A percentile compares a stretch with the other conserved stretches of the same genome.
Evolutionary conservation across 1,284 basidiomycete species (phyloP).

Genomic region (Leccinum brunneo-olivaceum): DNA sequence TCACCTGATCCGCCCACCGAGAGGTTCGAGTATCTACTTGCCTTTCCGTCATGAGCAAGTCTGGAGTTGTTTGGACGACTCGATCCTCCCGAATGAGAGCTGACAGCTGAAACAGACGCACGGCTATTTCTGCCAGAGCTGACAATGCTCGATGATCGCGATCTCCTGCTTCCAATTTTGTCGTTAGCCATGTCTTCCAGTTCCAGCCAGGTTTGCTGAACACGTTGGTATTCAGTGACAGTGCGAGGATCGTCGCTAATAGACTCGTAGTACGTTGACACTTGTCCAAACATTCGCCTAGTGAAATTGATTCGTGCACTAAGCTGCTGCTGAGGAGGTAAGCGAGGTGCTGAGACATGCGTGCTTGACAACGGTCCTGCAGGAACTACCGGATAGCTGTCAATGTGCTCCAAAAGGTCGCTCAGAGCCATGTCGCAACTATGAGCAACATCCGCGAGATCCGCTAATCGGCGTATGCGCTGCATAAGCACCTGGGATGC

Average conservation of each 20-base stretch:
- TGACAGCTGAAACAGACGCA: conserved; percentile 34
- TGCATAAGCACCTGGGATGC: conserved; percentile 44
- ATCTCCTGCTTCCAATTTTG: conserved; percentile 50
- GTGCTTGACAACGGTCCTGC: conserved; percentile 45
- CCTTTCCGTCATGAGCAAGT: conserved; percentile 33
- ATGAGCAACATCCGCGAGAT: conserved; percentile 42
- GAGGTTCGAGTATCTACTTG: conserved; percentile 42
- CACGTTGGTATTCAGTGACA: conserved; percentile 49
- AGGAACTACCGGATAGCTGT: conserved; percentile 62
- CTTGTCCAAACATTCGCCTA: conserved; percentile 39
- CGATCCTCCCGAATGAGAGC: conserved; percentile 19
- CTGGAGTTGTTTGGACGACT: conserved; percentile 21
- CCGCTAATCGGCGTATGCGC: conserved; percentile 46
- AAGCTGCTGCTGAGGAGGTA: conserved; percentile 60
- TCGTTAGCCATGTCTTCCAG: conserved; percentile 74
- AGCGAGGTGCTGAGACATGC: conserved; percentile 35
- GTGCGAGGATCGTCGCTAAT: conserved; percentile 54
- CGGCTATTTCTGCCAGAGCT: conserved; percentile 53
- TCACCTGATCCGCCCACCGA: conserved; percentile 37
- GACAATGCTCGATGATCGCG: conserved; percentile 56
- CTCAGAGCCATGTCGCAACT: conserved; percentile 70
- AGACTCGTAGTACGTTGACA: conserved; percentile 36
- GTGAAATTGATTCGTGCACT: conserved; percentile 57
- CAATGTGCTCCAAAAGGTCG: conserved; percentile 75
- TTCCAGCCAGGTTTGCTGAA: conserved; percentile 73